Percentiles rank a stretch among this genome's conserved stretches.
Conservation (phyloP, 139 green algal species). For the Chlamydomonas incerta region DNA sequence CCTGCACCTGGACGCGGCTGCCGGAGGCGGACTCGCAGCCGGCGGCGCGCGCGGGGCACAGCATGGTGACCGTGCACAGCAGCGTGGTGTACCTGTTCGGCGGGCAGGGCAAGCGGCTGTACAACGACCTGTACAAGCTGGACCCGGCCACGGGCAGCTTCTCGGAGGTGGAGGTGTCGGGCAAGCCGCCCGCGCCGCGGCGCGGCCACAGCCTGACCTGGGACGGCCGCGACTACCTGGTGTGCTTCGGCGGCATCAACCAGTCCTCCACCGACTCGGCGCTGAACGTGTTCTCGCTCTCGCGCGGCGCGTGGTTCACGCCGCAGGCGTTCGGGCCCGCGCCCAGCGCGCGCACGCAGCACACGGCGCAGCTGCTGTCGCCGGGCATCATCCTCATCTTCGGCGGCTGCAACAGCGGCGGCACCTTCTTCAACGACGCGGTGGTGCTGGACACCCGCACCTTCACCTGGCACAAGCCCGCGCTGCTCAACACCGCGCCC, state of each 20-base stretch:
- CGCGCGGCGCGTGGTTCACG: constrained; percentile 46
- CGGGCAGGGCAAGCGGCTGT: constrained; percentile 65
- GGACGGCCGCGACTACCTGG: constrained; percentile 53
- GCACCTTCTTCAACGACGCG: constrained; percentile 62
- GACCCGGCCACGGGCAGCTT: constrained; percentile 27
- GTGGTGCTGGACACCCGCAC: constrained; percentile 53
- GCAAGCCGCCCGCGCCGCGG: constrained; percentile 44
- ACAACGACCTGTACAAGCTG: constrained; percentile 62
- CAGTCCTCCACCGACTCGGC: constrained; percentile 48
- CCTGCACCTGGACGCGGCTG: constrained; percentile 41
- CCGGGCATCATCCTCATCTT: constrained; percentile 60
- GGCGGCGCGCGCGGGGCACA: constrained; percentile 33
- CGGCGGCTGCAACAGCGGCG: constrained; percentile 60
- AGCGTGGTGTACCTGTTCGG: constrained; percentile 59
- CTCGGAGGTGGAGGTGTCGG: constrained; percentile 16
- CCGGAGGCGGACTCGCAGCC: constrained; percentile 17
- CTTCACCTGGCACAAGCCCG: constrained; percentile 51
- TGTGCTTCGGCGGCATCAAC: constrained; percentile 64
- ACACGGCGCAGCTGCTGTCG: constrained; percentile 50
- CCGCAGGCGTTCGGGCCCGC: constrained; percentile 35
- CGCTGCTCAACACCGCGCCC: constrained; percentile 58
- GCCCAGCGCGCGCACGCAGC: constrained; percentile 59
- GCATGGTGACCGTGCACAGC: constrained; percentile 48
- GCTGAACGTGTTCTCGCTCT: constrained; percentile 52
- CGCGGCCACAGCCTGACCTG: constrained; percentile 57